These are phyloP conservation scores for Coemansia reversa DNA, from an alignment of 192 early-diverging fungal genomes.

Conservation along the genomic window DNA sequence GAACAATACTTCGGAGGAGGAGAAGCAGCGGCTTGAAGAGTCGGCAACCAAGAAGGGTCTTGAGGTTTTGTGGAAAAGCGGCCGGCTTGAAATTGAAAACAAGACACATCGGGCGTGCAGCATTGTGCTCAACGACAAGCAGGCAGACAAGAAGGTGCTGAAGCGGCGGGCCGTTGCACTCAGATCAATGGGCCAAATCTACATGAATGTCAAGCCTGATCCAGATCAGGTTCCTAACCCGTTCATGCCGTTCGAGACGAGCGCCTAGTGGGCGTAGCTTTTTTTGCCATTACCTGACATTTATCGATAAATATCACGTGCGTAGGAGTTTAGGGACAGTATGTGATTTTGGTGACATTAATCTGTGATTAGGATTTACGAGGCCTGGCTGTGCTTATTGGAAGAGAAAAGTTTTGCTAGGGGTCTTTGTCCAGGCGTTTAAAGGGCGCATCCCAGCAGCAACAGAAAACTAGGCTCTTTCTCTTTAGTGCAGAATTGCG, in stretches of 20 bases:
- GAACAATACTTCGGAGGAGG: slow-evolving; percentile 67
- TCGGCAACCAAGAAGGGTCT: slow-evolving; percentile 77
- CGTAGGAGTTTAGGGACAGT: neutral
- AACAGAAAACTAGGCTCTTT: slow-evolving; percentile 21
- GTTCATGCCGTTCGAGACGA: slow-evolving; percentile 36
- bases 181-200: slow-evolving; percentile 83
- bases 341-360: neutral
- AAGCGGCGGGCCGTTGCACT: slow-evolving; percentile 77
- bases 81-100: slow-evolving; percentile 91
- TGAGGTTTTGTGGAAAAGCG: slow-evolving; percentile 89
- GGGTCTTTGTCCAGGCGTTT: neutral
- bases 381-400: neutral
- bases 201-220: slow-evolving; percentile 67
- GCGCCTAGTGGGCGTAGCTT: neutral
- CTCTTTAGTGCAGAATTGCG: slow-evolving; percentile 57
- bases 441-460: slow-evolving; percentile 5
- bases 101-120: slow-evolving; percentile 94
- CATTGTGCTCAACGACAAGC: slow-evolving; percentile 69
- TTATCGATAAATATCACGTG: slow-evolving; percentile 1
- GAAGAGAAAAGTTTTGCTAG: neutral
- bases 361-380: neutral
- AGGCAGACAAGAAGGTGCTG: slow-evolving; percentile 56
- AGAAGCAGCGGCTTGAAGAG: slow-evolving; percentile 68
- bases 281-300: too few relatives aligned
- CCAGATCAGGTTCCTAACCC: slow-evolving; percentile 47